phyloP scores from a whole-genome alignment of 257 asterid genomes.

The Solanum paucissectum region DNA sequence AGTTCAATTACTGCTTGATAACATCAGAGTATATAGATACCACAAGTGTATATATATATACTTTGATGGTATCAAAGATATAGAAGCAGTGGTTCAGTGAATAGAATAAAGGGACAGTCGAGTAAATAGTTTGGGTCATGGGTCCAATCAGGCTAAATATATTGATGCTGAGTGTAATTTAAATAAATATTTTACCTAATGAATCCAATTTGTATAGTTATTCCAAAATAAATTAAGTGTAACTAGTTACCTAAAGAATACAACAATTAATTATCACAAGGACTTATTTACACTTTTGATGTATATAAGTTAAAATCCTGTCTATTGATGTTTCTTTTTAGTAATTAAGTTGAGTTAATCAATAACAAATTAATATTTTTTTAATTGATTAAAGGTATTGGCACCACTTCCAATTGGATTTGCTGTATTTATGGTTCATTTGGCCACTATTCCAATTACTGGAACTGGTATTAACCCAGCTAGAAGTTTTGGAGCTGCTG shows the following conservation, averaged over 20 bases:
- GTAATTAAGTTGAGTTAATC: neutral
- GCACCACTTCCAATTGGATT: conserved; percentile 82
- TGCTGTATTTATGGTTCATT: conserved; percentile 67
- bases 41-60: too few species aligned
- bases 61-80: too few species aligned
- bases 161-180: too few species aligned
- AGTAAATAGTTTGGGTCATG: neutral
- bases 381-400: conserved; percentile 29
- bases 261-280: neutral
- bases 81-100: too few species aligned
- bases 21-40: too few species aligned
- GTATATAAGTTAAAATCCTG: neutral
- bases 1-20: too few species aligned
- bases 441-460: conserved; percentile 63
- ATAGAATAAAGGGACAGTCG: too few species aligned
- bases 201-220: too few species aligned
- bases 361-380: neutral
- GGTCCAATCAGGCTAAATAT: neutral
- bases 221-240: neutral
- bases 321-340: neutral
- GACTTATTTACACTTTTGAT: neutral
- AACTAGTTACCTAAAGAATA: neutral
- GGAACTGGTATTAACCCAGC: conserved; percentile 77
- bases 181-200: too few species aligned
- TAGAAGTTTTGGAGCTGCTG: conserved; percentile 65